These are phyloP conservation scores for Suhomyces faveliae DNA, from an alignment of 805 yeast species.

Conservation along the genomic window DNA sequence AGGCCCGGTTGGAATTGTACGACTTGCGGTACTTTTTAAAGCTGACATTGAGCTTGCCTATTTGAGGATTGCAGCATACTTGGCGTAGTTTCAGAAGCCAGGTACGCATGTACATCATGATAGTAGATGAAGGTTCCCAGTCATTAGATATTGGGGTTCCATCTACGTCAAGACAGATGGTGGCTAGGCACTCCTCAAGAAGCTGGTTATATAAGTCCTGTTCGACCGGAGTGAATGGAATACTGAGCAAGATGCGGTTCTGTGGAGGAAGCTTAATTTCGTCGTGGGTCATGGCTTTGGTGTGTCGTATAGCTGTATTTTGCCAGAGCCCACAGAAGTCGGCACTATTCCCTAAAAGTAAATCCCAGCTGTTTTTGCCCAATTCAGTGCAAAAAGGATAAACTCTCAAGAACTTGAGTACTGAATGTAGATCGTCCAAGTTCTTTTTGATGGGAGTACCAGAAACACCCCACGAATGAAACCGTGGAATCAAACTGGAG, in stretches of 20 bases:
- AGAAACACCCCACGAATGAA: conserved; percentile 95
- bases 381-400: conserved; percentile 59
- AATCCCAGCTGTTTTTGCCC: conserved; percentile 42
- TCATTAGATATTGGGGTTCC: conserved; percentile 50
- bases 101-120: conserved; percentile 50
- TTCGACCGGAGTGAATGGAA: conserved; percentile 81
- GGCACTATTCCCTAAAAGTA: conserved; percentile 10
- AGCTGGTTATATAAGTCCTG: conserved; percentile 74
- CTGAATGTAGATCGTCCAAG: conserved; percentile 65
- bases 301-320: conserved; percentile 66
- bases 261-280: conserved; percentile 83
- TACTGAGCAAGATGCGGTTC: conserved; percentile 60
- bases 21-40: conserved; percentile 22
- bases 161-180: conserved; percentile 53
- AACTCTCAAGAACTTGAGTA: conserved; percentile 63
- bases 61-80: conserved; percentile 78
- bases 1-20: conserved; percentile 15
- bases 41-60: conserved; percentile 31
- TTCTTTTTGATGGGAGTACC: conserved; percentile 85
- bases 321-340: conserved; percentile 50
- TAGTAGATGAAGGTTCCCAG: conserved; percentile 46
- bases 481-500: conserved; percentile 74
- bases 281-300: conserved; percentile 75
- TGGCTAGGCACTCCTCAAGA: conserved; percentile 56
- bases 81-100: conserved; percentile 75